Evolutionary conservation across 352 stramenopile genomes (phyloP).

Genomic region (Phytophthora cryptogea): DNA sequence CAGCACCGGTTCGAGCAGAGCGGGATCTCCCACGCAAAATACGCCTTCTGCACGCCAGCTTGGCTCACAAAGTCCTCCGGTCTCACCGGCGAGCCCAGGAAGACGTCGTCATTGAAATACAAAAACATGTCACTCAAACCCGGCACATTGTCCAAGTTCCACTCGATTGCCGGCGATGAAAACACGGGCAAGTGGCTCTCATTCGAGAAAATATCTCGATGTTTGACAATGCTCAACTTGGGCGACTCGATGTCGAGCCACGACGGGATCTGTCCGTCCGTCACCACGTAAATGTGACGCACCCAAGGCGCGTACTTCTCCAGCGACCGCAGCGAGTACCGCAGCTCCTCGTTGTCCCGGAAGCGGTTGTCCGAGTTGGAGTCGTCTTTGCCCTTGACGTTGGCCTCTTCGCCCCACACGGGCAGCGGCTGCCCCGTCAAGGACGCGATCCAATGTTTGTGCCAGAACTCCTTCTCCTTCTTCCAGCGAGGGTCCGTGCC

Average conservation of each 20-base stretch:
- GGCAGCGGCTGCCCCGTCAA: conserved; percentile 79
- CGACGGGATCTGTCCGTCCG: conserved; percentile 93
- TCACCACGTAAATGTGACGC: conserved; percentile 94
- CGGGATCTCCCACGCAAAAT: conserved; percentile 94
- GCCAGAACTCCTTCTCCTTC: conserved; percentile 86
- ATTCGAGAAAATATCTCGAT: conserved; percentile 92
- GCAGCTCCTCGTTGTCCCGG: conserved; percentile 94
- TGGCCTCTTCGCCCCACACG: conserved; percentile 45
- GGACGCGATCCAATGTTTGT: conserved; percentile 88
- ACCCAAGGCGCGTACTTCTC: conserved; percentile 96
- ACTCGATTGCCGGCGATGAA: conserved; percentile 94
- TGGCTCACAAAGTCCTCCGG: conserved; percentile 93
- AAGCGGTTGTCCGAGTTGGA: conserved; percentile 91
- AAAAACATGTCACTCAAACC: conserved; percentile 92
- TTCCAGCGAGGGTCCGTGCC: conserved; percentile 94
- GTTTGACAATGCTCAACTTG: conserved; percentile 87
- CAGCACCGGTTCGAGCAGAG: conserved; percentile 85
- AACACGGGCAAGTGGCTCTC: conserved; percentile 92
- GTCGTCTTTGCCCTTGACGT: conserved; percentile 67
- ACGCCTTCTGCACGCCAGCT: conserved; percentile 88
- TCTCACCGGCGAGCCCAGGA: conserved; percentile 86
- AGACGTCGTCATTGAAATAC: conserved; percentile 98
- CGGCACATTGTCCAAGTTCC: conserved; percentile 93
- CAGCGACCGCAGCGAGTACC: conserved; percentile 92
- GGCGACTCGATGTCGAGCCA: conserved; percentile 91